phyloP scores from a whole-genome alignment of 495 filamentous ascomycete species.

The Lindgomyces ingoldianus region DNA sequence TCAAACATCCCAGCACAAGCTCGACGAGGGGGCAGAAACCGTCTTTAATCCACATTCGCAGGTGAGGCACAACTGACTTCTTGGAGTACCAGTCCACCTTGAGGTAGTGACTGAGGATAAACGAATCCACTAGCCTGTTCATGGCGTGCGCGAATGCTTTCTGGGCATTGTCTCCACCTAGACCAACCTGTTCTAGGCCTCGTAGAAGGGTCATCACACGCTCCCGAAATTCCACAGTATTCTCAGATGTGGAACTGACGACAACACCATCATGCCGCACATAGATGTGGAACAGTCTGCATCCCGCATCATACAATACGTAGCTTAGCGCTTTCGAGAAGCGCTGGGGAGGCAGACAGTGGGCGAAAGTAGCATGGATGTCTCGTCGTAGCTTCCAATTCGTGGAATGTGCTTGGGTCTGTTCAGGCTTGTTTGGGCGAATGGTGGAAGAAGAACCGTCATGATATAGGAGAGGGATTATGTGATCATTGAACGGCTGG shows the following conservation, averaged over 20 bases:
- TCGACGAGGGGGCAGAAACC: conserved; percentile 30
- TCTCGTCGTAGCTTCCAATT: conserved; percentile 20
- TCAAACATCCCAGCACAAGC: conserved; percentile 34
- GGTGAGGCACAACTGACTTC: conserved; percentile 61
- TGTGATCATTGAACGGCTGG: conserved; percentile 31
- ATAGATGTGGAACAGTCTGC: conserved; percentile 32
- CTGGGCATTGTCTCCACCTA: conserved; percentile 74
- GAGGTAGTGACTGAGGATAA: conserved; percentile 39
- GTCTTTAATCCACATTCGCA: conserved; percentile 50
- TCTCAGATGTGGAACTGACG: not conserved
- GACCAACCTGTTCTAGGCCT: conserved; percentile 65
- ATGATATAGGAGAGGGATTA: conserved; percentile 41
- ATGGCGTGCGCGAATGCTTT: conserved; percentile 65
- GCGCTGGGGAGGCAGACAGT: conserved; percentile 35
- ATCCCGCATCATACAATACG: conserved; percentile 36
- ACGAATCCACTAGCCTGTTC: conserved; percentile 37
- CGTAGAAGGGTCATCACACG: conserved; percentile 21
- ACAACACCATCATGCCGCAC: conserved; percentile 12
- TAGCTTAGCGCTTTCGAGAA: conserved; percentile 39
- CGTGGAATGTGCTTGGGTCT: not conserved
- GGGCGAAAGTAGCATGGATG: conserved; percentile 36
- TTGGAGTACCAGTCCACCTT: conserved; percentile 44
- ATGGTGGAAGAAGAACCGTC: conserved; percentile 43
- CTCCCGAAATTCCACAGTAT: conserved; percentile 10
- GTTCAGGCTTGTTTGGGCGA: conserved; percentile 6